These are phyloP conservation scores for Lumnitzera racemosa DNA, from an alignment of 345 rosid genomes.

Conservation along the genomic window DNA sequence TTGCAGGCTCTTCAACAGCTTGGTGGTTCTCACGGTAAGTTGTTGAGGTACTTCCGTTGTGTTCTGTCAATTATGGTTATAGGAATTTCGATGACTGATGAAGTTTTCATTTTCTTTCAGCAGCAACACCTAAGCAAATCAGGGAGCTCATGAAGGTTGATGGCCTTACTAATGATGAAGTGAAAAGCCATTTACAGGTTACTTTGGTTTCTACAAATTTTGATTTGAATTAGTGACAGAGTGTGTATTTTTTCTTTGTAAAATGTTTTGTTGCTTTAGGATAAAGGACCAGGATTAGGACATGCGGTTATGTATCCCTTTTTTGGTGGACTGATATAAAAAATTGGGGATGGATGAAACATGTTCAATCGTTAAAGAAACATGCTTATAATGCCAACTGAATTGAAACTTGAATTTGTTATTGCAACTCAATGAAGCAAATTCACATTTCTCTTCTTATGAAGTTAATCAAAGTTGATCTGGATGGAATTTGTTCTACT, in stretches of 20 bases:
- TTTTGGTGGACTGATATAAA: too few relatives aligned
- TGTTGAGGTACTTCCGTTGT: background rate
- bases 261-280: too few relatives aligned
- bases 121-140: slow-evolving; percentile 90
- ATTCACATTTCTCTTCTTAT: slow-evolving; percentile 2
- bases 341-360: too few relatives aligned
- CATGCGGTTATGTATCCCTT: too few relatives aligned
- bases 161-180: slow-evolving; percentile 93
- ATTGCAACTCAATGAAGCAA: background rate
- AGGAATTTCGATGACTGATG: background rate
- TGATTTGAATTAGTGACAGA: too few relatives aligned
- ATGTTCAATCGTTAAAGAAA: too few relatives aligned
- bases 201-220: background rate
- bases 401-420: too few relatives aligned
- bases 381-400: too few relatives aligned
- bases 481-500: too few relatives aligned
- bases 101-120: slow-evolving; percentile 29
- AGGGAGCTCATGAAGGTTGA: slow-evolving; percentile 96
- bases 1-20: slow-evolving; percentile 83
- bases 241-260: too few relatives aligned
- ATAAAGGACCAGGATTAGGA: too few relatives aligned
- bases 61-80: background rate
- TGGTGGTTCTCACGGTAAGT: slow-evolving; percentile 82
- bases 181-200: slow-evolving; percentile 99
- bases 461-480: background rate